A percentile compares a stretch with the other conserved stretches of the same genome.
Evolutionary conservation across 139 green algal species (phyloP).

Genomic region (Micractinium conductrix): DNA sequence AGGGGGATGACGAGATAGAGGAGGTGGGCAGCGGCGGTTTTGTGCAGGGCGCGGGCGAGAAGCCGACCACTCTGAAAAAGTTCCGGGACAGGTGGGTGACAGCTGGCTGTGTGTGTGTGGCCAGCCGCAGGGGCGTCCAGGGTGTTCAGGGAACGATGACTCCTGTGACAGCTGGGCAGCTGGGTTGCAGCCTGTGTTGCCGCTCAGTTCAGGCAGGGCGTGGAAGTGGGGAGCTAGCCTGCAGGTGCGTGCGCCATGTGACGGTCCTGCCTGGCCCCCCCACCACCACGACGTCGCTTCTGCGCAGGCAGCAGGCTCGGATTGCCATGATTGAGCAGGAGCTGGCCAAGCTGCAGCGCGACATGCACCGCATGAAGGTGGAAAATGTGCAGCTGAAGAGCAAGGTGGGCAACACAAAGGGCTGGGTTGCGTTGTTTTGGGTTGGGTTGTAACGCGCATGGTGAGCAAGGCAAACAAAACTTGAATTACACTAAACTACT

Average conservation of each 20-base stretch:
- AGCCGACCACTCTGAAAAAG: slow-evolving; percentile 13
- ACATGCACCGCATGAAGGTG: slow-evolving; percentile 17
- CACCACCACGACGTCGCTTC: neutral
- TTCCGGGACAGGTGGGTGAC: slow-evolving; percentile 6
- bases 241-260: too few relatives aligned
- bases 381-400: slow-evolving; percentile 20
- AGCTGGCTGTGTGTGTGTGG: neutral
- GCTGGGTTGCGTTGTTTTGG: neutral
- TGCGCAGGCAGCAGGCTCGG: slow-evolving; percentile 16
- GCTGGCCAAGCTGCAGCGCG: slow-evolving; percentile 18
- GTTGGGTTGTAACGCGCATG: neutral
- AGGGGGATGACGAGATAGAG: neutral
- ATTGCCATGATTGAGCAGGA: slow-evolving; percentile 19
- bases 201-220: too few relatives aligned
- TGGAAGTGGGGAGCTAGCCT: too few relatives aligned
- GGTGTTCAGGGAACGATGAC: too few relatives aligned
- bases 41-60: too few relatives aligned
- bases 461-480: too few relatives aligned
- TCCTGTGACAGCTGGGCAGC: too few relatives aligned
- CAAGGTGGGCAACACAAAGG: slow-evolving; percentile 30
- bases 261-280: too few relatives aligned
- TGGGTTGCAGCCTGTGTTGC: too few relatives aligned
- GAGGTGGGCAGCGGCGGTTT: too few relatives aligned
- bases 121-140: too few relatives aligned
- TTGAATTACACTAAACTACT: too few relatives aligned